Evolutionary conservation across 208 protist species (phyloP), one percentile per base, ranked within the genome.

Genomic region (Acanthamoeba pearcei): DNA sequence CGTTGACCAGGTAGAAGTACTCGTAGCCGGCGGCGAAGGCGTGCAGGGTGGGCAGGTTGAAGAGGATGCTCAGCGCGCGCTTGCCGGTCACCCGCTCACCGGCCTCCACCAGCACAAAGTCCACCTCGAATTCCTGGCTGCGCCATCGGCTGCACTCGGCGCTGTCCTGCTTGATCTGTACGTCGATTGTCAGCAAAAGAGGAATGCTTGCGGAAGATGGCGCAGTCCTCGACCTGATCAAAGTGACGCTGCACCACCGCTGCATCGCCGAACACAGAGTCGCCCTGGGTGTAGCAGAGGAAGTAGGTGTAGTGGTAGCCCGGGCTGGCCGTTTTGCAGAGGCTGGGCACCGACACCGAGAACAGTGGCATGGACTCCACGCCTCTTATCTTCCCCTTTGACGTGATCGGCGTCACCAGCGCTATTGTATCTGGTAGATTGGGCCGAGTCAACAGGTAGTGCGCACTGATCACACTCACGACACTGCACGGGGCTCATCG

Each of bases 1-100:
- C 82, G 82, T 89, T 89, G 46, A 89, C 60, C 22, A 89, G 82
- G 82, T 89, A 89, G 55, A 89, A 89, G 82, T n/a, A 89, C 82
- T 89, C 46, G 35, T 89, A 89, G 29, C 82, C 82, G 1, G 55
- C 51, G 82, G 82, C 82, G 55, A 60, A 89, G 51, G 82, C 82
- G 17, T 62, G 46, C 51, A 89, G 51, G 1, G 82, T 89, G 82
- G 82, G 82, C 46, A 89, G 5, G 51, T 89, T 89, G 35, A 89
- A 89, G 15, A 89, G 55, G 29, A 89, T 89, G 82, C 82, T 89
- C 46, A 89, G 51, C 55, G 49, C 82, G 5, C 82, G 82, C 49
- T 89, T 89, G 17, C 82, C 82, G 17, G 82, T 89, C 1, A 89
- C 46, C 10, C 82, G 46, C 38, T 3, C 38, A 1, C 82, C 82